Conservation (phyloP, 306 rosid species). For the Inga laurina region DNA sequence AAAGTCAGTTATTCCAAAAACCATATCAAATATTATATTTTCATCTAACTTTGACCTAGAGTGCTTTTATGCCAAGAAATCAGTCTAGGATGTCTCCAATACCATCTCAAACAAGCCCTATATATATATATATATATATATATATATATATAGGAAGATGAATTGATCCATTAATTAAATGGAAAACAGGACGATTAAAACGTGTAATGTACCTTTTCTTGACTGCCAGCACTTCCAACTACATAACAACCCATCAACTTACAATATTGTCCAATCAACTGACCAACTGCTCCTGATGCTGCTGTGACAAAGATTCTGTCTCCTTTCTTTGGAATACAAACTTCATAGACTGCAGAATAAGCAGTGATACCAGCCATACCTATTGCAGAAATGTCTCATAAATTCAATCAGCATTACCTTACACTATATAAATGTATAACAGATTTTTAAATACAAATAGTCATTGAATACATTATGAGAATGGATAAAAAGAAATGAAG, state of each 20-base stretch:
- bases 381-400: neutral
- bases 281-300: conserved; percentile 26
- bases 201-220: neutral
- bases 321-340: conserved; percentile 10
- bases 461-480: too few species aligned
- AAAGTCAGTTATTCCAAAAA: too few species aligned
- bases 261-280: conserved; percentile 21
- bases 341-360: conserved; percentile 11
- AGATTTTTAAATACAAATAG: neutral
- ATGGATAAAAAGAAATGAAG: too few species aligned
- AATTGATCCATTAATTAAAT: neutral
- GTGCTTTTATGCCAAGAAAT: too few species aligned
- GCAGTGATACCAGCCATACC: conserved; percentile 33
- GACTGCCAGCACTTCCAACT: conserved; percentile 17
- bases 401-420: too few species aligned
- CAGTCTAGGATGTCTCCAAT: too few species aligned
- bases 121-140: too few species aligned
- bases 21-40: too few species aligned
- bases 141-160: too few species aligned
- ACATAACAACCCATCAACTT: conserved; percentile 27
- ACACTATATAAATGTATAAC: neutral
- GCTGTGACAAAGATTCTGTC: conserved; percentile 11
- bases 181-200: neutral
- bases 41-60: too few species aligned
- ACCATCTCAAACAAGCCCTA: too few species aligned